These are phyloP conservation scores for Termitomyces sp. DNA, from an alignment of 1,284 basidiomycete genomes.

Conservation along the genomic window DNA sequence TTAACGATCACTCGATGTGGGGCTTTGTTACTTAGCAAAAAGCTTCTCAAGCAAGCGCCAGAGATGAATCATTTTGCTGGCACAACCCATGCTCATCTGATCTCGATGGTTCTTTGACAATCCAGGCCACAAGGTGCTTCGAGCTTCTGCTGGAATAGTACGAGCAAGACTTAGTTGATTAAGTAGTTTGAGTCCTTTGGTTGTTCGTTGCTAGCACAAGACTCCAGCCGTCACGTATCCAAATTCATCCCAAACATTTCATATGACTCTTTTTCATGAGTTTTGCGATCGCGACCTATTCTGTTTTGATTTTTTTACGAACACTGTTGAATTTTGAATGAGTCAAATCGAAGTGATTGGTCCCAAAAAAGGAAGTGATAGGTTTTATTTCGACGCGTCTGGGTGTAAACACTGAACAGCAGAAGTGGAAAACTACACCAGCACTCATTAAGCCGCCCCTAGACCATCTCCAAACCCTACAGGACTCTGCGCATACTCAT, in stretches of 20 bases:
- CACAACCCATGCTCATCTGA: background rate
- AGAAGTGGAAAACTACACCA: background rate
- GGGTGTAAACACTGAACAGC: background rate
- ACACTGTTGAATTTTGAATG: background rate
- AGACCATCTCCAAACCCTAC: background rate
- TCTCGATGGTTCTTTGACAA: background rate
- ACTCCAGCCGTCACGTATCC: background rate
- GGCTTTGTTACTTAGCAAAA: background rate
- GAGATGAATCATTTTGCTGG: background rate
- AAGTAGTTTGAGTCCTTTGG: background rate
- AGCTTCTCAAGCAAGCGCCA: background rate
- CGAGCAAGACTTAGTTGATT: too few species aligned
- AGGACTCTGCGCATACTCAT: background rate
- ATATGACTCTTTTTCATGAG: background rate
- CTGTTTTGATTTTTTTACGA: background rate
- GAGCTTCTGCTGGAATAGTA: background rate
- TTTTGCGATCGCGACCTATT: background rate
- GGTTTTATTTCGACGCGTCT: slow-evolving; percentile 11
- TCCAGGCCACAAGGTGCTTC: background rate
- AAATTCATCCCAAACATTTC: background rate
- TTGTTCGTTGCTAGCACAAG: background rate
- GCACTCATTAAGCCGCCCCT: background rate
- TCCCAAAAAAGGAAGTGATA: slow-evolving; percentile 11
- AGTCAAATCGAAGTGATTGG: background rate
- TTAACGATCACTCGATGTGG: background rate